Base-by-base conservation (phyloP, 2,329 filamentous ascomycete species). In the Trichoderma koningiopsis region DNA sequence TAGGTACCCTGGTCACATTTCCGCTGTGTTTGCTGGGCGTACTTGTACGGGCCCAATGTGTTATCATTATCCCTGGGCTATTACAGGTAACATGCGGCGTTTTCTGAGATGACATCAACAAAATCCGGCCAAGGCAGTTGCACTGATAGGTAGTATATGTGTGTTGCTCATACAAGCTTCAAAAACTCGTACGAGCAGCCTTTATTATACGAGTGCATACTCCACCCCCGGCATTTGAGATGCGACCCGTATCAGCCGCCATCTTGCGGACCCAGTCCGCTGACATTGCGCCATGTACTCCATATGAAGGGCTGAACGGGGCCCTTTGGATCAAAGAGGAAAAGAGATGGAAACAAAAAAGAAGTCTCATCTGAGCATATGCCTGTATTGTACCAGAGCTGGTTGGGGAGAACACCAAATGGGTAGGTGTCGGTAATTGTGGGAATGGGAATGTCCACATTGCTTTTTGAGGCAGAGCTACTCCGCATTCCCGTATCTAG, bases 231-330 rank as follows among this genome's bases (percentile, higher is more conserved):
- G 62, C 53, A 65, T 43, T 43, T 65, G 62, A n/a, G 40, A 64
- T 55, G 47, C 49, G 19, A 64, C 35, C 35, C n/a, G n/a, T 43
- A 49, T 52, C 63, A 59, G 55, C 63, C 29, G 57, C 40, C 53
- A 35, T 29, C 55, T 55, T 59, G 63, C 63, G 63, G 62, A 27
- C 29, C 47, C 55, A 37, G 22, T 37, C 63, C 29, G 55, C 55
- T 58, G 63, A 58, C 53, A 43, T 67, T 67, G 63, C 53, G 53
- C 63, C 52, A 66, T 66, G 63, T 47, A 57, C 55, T 67, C 63
- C 63, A 67, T 67, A 49, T 31, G 27, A 33, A 55, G 49, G 53
- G 53, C 52, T 57, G 52, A 49, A 57, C 19, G 52, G 52, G 35
- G 37, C 16, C 53, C 22, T 49, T 24, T 65, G 52, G n/a, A 29